These are phyloP conservation scores for Phellopilus nigrolimitatus DNA, from an alignment of 1,284 basidiomycete genomes.

Conservation along the genomic window DNA sequence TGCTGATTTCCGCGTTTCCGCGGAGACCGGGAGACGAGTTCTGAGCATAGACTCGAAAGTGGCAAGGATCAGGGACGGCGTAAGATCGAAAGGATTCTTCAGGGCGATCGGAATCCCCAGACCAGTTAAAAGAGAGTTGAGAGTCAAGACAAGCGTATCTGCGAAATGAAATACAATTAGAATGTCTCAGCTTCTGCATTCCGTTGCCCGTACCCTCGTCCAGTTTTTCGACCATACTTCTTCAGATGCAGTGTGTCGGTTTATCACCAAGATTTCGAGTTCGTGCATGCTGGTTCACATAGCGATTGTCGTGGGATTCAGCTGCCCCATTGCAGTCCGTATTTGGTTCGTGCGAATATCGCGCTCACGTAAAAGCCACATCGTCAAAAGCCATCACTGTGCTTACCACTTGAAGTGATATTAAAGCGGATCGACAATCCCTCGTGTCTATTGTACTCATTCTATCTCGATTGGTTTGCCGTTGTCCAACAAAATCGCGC, in stretches of 20 bases:
- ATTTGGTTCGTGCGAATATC: too few relatives aligned
- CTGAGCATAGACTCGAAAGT: slow-evolving; percentile 57
- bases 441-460: too few relatives aligned
- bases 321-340: too few relatives aligned
- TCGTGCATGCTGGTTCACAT: not conserved
- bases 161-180: slow-evolving; percentile 5
- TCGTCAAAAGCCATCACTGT: too few relatives aligned
- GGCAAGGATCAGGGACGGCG: slow-evolving; percentile 60
- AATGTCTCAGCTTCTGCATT: slow-evolving; percentile 8
- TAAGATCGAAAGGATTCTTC: slow-evolving; percentile 61
- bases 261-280: not conserved
- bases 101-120: slow-evolving; percentile 51
- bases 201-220: not conserved
- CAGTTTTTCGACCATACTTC: not conserved
- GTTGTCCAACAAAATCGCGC: too few relatives aligned
- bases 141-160: slow-evolving; percentile 26
- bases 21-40: slow-evolving; percentile 42
- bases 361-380: too few relatives aligned
- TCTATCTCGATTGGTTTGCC: too few relatives aligned
- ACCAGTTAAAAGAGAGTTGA: slow-evolving; percentile 46
- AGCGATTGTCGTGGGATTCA: too few relatives aligned
- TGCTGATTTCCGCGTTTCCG: slow-evolving; percentile 36
- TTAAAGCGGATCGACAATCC: too few relatives aligned
- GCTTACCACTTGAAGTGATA: too few relatives aligned
- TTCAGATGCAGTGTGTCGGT: not conserved